Evolutionary conservation across 1,284 basidiomycete species (phyloP), one percentile per base, ranked within the genome.

Genomic region (Pseudomicrostroma phylloplanum): DNA sequence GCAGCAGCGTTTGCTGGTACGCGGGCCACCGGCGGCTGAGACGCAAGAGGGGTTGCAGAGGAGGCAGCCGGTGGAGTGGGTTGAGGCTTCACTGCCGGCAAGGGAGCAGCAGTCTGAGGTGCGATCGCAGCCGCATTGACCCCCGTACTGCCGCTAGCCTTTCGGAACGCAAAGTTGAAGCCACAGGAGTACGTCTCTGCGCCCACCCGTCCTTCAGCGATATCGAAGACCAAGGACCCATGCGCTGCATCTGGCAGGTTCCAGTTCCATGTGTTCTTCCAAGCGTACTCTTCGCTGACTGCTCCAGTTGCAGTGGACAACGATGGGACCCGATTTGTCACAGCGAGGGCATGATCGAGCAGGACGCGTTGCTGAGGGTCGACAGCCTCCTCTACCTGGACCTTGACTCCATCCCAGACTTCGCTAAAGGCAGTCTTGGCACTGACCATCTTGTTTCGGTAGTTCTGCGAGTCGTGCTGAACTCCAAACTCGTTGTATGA

Each of bases 401-500:
- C 81, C 83, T 91, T 91, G 59, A 97, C 93, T 63, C 86, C 89
- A 42, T 96, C 92, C 89, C 92, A 98, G 19, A 98, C 88, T 70
- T 88, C 89, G 76, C 89, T 86, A 78, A 96, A 97, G 25, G 84
- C 83, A 63, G 90, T 88, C 80, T 91, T 91, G 51, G 91, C 89
- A 15, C 84, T 81, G 1, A 83, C 69, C 2, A 97, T 83, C 82
- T 96, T 97, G 76, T 85, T 85, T 57, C 89, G 86, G 82, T 92
- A 94, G 12, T 87, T 87, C 51, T 96, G 91, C 70, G 89, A 89
- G 80, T 96, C 91, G 56, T 86, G 84, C 79, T 93, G 90, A 1
- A 96, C 89, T 70, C 89, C 90, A 80, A 96, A 98, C 79, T 98
- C 94, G 81, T 98, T 99, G 85, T 93, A 97, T 1, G 89, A 91